Base-by-base conservation (phyloP, 257 asterid genomes). In the Anisodus acutangulus region DNA sequence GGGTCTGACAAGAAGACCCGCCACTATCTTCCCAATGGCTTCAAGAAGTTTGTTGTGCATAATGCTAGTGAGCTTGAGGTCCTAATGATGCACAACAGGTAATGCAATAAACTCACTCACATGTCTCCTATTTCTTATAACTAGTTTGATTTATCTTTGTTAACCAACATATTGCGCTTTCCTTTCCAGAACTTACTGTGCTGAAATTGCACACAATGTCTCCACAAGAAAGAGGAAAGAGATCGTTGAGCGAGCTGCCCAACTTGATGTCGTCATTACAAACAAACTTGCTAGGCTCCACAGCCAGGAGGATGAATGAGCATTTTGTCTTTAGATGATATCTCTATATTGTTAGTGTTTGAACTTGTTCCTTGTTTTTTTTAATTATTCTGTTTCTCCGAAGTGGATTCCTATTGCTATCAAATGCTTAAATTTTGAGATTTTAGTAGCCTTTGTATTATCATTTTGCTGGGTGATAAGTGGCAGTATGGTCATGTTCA, bases 71-170 rank as follows among this genome's bases (percentile, higher is more conserved):
- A 94, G 71, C 97, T 94, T 4, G 95, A 94, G 84, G 12, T 93
- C 54, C 90, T 94, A 59, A 87, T 93, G 97, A 94, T 93, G 97
- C 98, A 94, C 91, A 92, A 91, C 90, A 92, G 93, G 97, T 91
- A 81, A 82, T 31, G 8, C 31, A 9, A 15, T n/a, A 2, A 0
- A 0, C 9, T 41, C 35, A 26, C 13, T n/a, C 6, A 0, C 45
- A 1, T 0, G 6, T 31, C 19, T 5, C 70, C 16, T 31, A 0
- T 31, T 31, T 31, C 35, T 31, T 31, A 31, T 31, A 31, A 31
- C 35, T 31, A 0, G 22, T 55, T 26, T 1, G 10, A 13, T 19
- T 71, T 31, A 9, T 59, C 54, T 16, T 76, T 12, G 43, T 49
- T 59, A 51, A 22, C 62, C 45, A 22, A 74, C 62, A 58, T 11